Percentiles rank a stretch among this genome's conserved stretches.
Evolutionary conservation across 2,329 filamentous ascomycete genomes (phyloP).

Genomic region (Periconia sp.): DNA sequence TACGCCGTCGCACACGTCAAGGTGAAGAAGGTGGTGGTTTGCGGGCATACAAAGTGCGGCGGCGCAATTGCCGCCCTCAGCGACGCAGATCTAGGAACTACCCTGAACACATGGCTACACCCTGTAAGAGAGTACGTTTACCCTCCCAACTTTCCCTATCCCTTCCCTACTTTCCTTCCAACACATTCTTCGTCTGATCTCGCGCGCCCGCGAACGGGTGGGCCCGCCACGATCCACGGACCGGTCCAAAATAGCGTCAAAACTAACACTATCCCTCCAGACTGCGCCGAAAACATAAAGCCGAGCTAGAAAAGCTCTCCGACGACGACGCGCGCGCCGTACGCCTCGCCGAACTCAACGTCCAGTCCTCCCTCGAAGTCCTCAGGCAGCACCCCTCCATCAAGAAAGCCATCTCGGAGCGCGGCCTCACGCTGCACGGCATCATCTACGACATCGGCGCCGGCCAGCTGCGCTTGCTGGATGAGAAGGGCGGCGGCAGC

Average conservation of each 20-base stretch:
- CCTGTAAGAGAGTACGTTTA: slow-evolving; percentile 51
- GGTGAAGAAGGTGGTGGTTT: slow-evolving; percentile 64
- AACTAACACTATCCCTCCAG: slow-evolving; percentile 13
- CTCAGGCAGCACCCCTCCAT: slow-evolving; percentile 70
- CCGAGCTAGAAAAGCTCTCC: slow-evolving; percentile 51
- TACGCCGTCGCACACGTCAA: slow-evolving; percentile 74
- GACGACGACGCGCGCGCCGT: slow-evolving; percentile 53
- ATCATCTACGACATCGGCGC: slow-evolving; percentile 69
- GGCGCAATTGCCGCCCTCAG: slow-evolving; percentile 58
- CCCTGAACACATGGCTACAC: slow-evolving; percentile 63
- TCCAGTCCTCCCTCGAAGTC: slow-evolving; percentile 66
- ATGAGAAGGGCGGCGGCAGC: slow-evolving; percentile 21
- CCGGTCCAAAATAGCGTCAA: not conserved
- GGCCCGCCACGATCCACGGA: not conserved
- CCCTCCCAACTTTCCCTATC: not conserved
- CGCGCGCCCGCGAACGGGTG: not conserved
- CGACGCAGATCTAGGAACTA: slow-evolving; percentile 59
- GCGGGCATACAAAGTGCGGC: slow-evolving; percentile 63
- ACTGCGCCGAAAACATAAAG: slow-evolving; percentile 56
- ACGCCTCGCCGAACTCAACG: slow-evolving; percentile 76
- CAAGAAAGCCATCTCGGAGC: slow-evolving; percentile 68
- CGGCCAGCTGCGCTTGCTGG: slow-evolving; percentile 58
- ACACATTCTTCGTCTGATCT: not conserved
- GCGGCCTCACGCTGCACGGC: slow-evolving; percentile 76
- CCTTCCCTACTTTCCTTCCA: not conserved